A percentile compares a stretch with the other conserved stretches of the same genome.
phyloP scores from a whole-genome alignment of 208 protist genomes.

The Acanthamoeba healyi region DNA sequence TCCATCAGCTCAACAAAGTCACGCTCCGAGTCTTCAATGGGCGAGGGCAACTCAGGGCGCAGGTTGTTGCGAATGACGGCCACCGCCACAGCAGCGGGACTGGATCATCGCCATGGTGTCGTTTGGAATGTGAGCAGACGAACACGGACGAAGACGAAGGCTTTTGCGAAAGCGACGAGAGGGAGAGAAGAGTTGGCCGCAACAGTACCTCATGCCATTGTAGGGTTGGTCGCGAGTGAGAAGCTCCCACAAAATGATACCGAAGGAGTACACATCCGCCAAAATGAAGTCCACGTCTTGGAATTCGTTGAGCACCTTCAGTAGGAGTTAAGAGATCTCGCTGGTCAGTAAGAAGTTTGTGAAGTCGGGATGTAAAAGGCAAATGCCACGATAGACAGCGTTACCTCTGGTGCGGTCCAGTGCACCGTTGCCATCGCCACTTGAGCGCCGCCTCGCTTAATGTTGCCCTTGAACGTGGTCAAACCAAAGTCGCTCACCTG shows the following conservation, averaged over 20 bases:
- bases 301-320: slow-evolving; percentile 5
- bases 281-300: not conserved
- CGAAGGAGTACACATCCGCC: slow-evolving; percentile 57
- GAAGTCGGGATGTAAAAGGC: too few relatives aligned
- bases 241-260: slow-evolving; percentile 61
- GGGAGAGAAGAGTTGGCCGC: too few relatives aligned
- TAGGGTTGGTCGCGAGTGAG: slow-evolving; percentile 24
- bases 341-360: too few relatives aligned
- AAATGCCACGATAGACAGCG: too few relatives aligned
- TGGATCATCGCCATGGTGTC: too few relatives aligned
- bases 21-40: not conserved
- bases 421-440: not conserved
- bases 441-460: not conserved
- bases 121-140: not conserved
- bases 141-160: too few relatives aligned
- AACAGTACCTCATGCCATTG: slow-evolving; percentile 16
- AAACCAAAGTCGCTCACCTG: slow-evolving; percentile 78
- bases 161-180: too few relatives aligned
- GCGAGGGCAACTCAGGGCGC: not conserved
- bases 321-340: too few relatives aligned
- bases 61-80: not conserved
- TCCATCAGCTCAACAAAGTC: slow-evolving; percentile 40
- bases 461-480: slow-evolving; percentile 28
- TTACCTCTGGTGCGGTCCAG: not conserved
- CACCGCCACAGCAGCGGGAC: slow-evolving; percentile 8